phyloP scores from a whole-genome alignment of 2,329 filamentous ascomycete genomes.

The Aspergillus aculeatinus region DNA sequence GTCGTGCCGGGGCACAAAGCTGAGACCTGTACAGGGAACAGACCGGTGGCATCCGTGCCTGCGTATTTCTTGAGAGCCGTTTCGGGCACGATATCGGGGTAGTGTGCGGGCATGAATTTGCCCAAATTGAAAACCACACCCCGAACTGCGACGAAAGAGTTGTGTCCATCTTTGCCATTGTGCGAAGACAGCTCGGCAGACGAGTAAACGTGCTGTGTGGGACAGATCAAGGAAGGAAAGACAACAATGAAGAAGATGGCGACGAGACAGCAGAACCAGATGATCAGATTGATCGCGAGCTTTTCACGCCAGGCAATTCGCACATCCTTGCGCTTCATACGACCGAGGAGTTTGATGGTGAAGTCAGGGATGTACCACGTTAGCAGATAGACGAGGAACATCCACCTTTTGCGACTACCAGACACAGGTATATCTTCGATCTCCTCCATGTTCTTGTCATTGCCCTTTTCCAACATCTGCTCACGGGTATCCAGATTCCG shows the following conservation, averaged over 20 bases:
- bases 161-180: slow-evolving; percentile 66
- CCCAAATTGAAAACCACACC: slow-evolving; percentile 85
- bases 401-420: slow-evolving; percentile 82
- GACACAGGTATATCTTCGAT: slow-evolving; percentile 81
- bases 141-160: slow-evolving; percentile 76
- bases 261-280: slow-evolving; percentile 79
- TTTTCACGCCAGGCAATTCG: slow-evolving; percentile 95
- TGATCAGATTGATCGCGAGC: slow-evolving; percentile 94
- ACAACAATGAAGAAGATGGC: slow-evolving; percentile 86
- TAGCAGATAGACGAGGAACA: slow-evolving; percentile 76
- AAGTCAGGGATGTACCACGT: slow-evolving; percentile 91
- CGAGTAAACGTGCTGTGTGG: slow-evolving; percentile 84
- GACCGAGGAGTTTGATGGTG: slow-evolving; percentile 69
- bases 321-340: slow-evolving; percentile 90
- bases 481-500: slow-evolving; percentile 90
- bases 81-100: slow-evolving; percentile 64
- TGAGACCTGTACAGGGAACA: slow-evolving; percentile 94
- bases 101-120: slow-evolving; percentile 72
- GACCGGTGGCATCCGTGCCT: slow-evolving; percentile 77
- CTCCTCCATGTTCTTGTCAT: slow-evolving; percentile 84
- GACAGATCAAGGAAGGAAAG: slow-evolving; percentile 86
- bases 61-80: slow-evolving; percentile 75
- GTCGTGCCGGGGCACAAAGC: slow-evolving; percentile 80
- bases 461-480: slow-evolving; percentile 92
- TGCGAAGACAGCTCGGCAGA: slow-evolving; percentile 70